Conservation (phyloP, 768 basidiomycete genomes). For the Tulasnella sp. region DNA sequence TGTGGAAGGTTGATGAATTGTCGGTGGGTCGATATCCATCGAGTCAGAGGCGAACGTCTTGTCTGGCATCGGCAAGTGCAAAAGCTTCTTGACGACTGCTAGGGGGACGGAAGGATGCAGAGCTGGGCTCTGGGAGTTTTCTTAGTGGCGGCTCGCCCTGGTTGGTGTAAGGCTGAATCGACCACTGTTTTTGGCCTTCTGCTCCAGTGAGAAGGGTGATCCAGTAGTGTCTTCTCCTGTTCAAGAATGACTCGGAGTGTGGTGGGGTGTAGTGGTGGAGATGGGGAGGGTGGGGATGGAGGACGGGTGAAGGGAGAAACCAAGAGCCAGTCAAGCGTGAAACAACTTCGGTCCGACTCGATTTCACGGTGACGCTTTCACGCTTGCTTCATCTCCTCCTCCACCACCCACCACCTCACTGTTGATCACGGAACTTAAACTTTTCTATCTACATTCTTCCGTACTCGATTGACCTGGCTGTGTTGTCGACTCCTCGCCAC, state of each 20-base stretch:
- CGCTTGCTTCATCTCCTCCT: too few relatives aligned
- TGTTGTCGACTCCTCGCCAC: too few relatives aligned
- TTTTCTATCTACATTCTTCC: too few relatives aligned
- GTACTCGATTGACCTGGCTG: too few relatives aligned
- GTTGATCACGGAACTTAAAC: too few relatives aligned
- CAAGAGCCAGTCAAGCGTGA: neutral
- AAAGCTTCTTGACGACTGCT: too few relatives aligned
- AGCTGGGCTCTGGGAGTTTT: neutral
- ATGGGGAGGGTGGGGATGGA: neutral
- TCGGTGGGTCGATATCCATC: constrained; percentile 8
- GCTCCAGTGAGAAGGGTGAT: neutral
- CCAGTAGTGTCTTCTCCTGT: neutral
- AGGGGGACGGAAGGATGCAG: too few relatives aligned
- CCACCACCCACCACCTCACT: neutral
- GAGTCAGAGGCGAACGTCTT: too few relatives aligned
- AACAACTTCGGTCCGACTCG: neutral
- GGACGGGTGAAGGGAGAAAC: neutral
- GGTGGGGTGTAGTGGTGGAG: neutral
- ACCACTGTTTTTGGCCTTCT: neutral
- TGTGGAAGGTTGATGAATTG: neutral
- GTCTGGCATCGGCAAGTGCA: too few relatives aligned
- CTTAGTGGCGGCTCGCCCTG: neutral
- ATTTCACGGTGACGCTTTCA: neutral
- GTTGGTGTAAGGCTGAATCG: neutral
- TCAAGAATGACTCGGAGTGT: neutral